Percentiles rank a stretch among this genome's conserved stretches.
Evolutionary conservation across 768 basidiomycete species (phyloP).

Genomic region (Auricularia heimuer): DNA sequence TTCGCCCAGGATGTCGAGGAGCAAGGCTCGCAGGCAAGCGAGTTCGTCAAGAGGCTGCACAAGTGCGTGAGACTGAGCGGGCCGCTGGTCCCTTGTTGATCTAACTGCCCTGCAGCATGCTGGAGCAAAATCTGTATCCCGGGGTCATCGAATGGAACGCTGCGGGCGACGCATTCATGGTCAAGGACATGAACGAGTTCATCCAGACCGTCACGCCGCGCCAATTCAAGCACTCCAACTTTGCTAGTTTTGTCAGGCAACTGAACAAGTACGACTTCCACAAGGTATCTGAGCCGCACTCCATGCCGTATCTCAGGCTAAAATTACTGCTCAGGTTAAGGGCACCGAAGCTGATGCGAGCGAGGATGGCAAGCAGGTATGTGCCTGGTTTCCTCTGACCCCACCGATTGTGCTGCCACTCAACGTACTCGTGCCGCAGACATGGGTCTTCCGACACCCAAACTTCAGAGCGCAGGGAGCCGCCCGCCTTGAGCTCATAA

Average conservation of each 20-base stretch:
- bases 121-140: slow-evolving; percentile 17
- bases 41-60: slow-evolving; percentile 25
- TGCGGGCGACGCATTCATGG: slow-evolving; percentile 19
- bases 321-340: background rate
- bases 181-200: slow-evolving; percentile 26
- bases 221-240: slow-evolving; percentile 53
- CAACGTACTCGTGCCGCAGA: background rate
- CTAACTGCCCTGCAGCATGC: slow-evolving; percentile 15
- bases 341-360: background rate
- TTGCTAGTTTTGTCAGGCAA: slow-evolving; percentile 85
- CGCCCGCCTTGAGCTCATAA: slow-evolving; percentile 48
- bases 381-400: background rate
- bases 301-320: background rate
- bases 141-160: slow-evolving; percentile 19
- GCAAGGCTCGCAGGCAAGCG: slow-evolving; percentile 9
- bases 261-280: slow-evolving; percentile 96
- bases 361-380: background rate
- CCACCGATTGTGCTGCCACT: background rate
- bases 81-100: background rate
- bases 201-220: slow-evolving; percentile 20
- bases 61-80: slow-evolving; percentile 10
- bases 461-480: slow-evolving; percentile 47
- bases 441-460: slow-evolving; percentile 24
- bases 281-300: slow-evolving; percentile 41
- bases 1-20: background rate